Percentiles rank a stretch among this genome's conserved stretches.
phyloP scores from a whole-genome alignment of 257 asterid genomes.

The Misopates orontium region DNA sequence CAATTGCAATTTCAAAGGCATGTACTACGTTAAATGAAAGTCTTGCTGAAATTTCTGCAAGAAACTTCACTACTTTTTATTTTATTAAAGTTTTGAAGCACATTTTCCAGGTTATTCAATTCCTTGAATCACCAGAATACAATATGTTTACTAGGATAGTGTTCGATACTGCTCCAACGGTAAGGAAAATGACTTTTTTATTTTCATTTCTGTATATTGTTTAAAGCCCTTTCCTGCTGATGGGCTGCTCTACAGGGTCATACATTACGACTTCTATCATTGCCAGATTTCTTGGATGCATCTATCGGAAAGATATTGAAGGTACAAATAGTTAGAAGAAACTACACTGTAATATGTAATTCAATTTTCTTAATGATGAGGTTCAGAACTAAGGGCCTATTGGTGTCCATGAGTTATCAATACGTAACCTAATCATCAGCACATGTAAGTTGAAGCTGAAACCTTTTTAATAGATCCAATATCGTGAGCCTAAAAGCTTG shows the following conservation, averaged over 20 bases:
- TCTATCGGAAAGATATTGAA: constrained; percentile 95
- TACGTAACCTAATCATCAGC: too few relatives aligned
- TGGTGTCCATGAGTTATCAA: too few relatives aligned
- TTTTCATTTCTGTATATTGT: constrained; percentile 19
- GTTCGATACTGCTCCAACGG: constrained; percentile 99
- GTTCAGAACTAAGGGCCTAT: too few relatives aligned
- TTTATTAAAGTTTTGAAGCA: constrained; percentile 36
- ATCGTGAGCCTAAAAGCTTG: too few relatives aligned
- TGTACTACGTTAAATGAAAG: constrained; percentile 22
- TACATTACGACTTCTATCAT: constrained; percentile 80
- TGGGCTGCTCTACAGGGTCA: constrained; percentile 68
- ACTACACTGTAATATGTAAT: not conserved
- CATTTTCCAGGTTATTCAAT: constrained; percentile 84
- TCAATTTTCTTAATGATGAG: too few relatives aligned
- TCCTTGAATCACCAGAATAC: constrained; percentile 86
- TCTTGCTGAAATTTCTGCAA: constrained; percentile 26
- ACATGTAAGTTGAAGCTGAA: too few relatives aligned
- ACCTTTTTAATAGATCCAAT: too few relatives aligned
- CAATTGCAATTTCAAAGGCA: constrained; percentile 98
- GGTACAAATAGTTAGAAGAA: constrained; percentile 44
- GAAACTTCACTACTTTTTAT: constrained; percentile 1
- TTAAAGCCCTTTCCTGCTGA: constrained; percentile 27
- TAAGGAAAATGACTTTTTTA: constrained; percentile 41
- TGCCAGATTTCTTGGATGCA: constrained; percentile 96
- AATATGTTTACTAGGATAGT: constrained; percentile 94